These are phyloP conservation scores for Fusarium sp. DNA, from an alignment of 2,329 filamentous ascomycete genomes.

Conservation along the genomic window DNA sequence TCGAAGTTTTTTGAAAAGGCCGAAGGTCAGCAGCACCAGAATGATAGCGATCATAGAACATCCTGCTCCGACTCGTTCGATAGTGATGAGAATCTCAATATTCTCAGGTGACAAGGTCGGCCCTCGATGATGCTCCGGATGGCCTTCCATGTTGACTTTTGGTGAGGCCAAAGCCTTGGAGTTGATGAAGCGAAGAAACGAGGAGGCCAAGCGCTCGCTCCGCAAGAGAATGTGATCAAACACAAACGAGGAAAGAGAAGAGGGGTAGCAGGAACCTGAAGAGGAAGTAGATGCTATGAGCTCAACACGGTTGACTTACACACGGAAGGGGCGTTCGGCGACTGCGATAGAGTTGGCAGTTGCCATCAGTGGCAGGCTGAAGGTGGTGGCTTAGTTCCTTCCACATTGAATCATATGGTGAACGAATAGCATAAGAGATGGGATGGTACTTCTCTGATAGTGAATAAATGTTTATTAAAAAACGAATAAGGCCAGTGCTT, in stretches of 20 bases:
- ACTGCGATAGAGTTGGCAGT: conserved; percentile 24
- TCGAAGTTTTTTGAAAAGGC: conserved; percentile 59
- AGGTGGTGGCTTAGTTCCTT: conserved; percentile 15
- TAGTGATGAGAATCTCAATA: conserved; percentile 56
- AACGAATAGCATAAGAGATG: neutral
- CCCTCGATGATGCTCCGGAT: conserved; percentile 6
- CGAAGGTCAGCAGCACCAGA: conserved; percentile 60
- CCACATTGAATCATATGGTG: neutral
- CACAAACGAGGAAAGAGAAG: neutral
- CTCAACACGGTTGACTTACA: neutral
- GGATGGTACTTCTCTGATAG: neutral
- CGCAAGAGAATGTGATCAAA: neutral
- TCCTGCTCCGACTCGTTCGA: conserved; percentile 63
- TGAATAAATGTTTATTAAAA: neutral
- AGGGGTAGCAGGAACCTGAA: neutral
- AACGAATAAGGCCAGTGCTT: fast-evolving
- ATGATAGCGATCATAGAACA: conserved; percentile 62
- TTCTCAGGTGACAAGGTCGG: conserved; percentile 47
- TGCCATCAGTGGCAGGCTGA: conserved; percentile 28
- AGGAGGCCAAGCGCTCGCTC: neutral
- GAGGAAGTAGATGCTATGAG: neutral
- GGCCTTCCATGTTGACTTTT: conserved; percentile 21
- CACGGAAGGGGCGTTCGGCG: conserved; percentile 4
- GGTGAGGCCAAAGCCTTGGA: neutral
- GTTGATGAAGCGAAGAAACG: neutral